phyloP scores from a whole-genome alignment of 208 protist genomes.

The Acanthamoeba sp. region DNA sequence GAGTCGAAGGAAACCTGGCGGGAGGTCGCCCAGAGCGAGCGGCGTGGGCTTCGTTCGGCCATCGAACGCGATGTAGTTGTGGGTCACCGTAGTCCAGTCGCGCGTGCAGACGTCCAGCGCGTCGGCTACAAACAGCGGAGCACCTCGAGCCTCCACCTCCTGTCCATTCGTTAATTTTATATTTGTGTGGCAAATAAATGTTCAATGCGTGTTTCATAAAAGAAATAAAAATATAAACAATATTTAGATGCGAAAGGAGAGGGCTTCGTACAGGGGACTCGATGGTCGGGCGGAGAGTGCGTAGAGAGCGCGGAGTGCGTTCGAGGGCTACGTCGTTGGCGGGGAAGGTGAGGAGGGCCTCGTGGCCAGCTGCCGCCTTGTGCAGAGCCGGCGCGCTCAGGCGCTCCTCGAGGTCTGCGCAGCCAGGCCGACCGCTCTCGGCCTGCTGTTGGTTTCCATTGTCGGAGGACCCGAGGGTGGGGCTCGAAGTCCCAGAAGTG shows the following conservation, averaged over 20 bases:
- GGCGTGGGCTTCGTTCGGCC: constrained; percentile 1
- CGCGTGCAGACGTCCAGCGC: constrained; percentile 25
- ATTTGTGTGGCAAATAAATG: not conserved
- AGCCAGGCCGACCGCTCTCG: not conserved
- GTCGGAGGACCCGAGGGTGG: not conserved
- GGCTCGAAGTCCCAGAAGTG: no score
- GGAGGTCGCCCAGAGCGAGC: constrained; percentile 11
- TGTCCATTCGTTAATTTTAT: not conserved
- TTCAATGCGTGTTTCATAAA: no score
- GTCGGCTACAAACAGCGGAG: not conserved
- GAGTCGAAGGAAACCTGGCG: not conserved
- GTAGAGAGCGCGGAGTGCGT: not conserved
- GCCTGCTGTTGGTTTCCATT: not conserved
- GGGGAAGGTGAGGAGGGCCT: constrained; percentile 28
- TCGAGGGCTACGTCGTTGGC: constrained; percentile 21
- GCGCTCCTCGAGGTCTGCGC: constrained; percentile 10
- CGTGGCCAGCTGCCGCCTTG: not conserved
- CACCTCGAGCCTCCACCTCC: not conserved
- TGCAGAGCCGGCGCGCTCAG: not conserved
- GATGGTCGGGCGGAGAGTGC: not conserved
- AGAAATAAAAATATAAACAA: not conserved
- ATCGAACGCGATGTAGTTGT: constrained; percentile 46
- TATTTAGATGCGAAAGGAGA: not conserved
- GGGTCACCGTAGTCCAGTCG: constrained; percentile 1
- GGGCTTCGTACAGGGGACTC: not conserved